phyloP scores from a whole-genome alignment of 495 filamentous ascomycete species.

The Saxispiralis lemnorum region DNA sequence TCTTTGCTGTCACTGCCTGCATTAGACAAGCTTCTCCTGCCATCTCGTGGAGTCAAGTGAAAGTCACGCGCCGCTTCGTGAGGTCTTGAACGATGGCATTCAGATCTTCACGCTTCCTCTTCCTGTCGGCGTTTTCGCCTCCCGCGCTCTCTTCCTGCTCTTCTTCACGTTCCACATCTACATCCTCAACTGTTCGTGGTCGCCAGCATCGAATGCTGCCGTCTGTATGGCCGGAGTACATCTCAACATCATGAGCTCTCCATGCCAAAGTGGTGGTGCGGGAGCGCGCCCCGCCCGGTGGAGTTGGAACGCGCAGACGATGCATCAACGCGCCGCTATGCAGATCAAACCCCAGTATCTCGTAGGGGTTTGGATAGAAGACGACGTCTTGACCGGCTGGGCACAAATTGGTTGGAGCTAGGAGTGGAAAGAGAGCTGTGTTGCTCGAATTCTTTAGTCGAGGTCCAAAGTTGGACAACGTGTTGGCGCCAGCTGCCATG shows the following conservation, averaged over 20 bases:
- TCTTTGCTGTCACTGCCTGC: too few species aligned
- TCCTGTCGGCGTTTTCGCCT: slow-evolving; percentile 15
- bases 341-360: slow-evolving; percentile 60
- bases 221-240: slow-evolving; percentile 41
- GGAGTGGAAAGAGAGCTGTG: slow-evolving; percentile 19
- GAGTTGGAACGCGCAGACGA: slow-evolving; percentile 39
- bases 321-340: slow-evolving; percentile 58
- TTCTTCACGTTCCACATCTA: slow-evolving; percentile 19
- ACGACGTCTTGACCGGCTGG: slow-evolving; percentile 41
- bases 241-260: slow-evolving; percentile 39
- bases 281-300: slow-evolving; percentile 26
- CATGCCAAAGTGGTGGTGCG: slow-evolving; percentile 53
- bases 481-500: slow-evolving; percentile 59
- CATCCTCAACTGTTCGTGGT: slow-evolving; percentile 33
- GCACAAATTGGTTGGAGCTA: slow-evolving; percentile 37
- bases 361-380: slow-evolving; percentile 58
- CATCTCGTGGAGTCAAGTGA: background rate
- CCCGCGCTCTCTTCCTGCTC: slow-evolving; percentile 23
- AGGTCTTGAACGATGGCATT: slow-evolving; percentile 23
- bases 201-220: slow-evolving; percentile 42
- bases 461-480: slow-evolving; percentile 65
- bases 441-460: slow-evolving; percentile 53
- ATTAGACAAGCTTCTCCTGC: background rate
- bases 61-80: slow-evolving; percentile 6
- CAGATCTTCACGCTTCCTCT: slow-evolving; percentile 29